These are phyloP conservation scores for Naganishia liquefaciens DNA, from an alignment of 1,284 basidiomycete genomes.

Conservation along the genomic window DNA sequence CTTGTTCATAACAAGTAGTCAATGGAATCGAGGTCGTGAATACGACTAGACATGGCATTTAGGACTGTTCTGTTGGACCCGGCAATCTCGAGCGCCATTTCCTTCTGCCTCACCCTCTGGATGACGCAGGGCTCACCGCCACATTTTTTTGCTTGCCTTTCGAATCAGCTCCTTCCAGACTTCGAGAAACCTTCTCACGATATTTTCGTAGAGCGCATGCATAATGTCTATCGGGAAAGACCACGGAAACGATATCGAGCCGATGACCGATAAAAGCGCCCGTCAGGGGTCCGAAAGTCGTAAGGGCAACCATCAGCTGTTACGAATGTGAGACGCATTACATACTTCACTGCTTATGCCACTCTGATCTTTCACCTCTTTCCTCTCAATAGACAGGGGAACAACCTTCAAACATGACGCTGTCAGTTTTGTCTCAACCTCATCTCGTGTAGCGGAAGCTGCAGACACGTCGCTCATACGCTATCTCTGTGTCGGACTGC, in stretches of 20 bases:
- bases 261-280: neutral
- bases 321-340: no score
- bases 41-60: neutral
- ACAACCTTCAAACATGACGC: no score
- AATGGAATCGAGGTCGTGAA: neutral
- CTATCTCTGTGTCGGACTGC: no score
- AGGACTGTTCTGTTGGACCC: neutral
- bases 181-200: neutral
- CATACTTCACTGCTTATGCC: no score
- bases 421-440: no score
- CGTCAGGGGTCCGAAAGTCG: no score
- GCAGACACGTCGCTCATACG: no score
- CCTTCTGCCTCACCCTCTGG: neutral
- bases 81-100: neutral
- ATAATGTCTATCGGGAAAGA: constrained; percentile 6
- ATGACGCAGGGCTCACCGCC: neutral
- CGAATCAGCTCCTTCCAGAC: neutral
- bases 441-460: no score
- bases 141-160: neutral
- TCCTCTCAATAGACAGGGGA: no score
- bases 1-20: no score
- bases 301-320: no score
- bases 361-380: no score
- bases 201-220: constrained; percentile 9
- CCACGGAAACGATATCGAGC: neutral